Evolutionary conservation across 2,329 filamentous ascomycete species (phyloP), one percentile per base, ranked within the genome.

Genomic region (Diaporthe australafricana): DNA sequence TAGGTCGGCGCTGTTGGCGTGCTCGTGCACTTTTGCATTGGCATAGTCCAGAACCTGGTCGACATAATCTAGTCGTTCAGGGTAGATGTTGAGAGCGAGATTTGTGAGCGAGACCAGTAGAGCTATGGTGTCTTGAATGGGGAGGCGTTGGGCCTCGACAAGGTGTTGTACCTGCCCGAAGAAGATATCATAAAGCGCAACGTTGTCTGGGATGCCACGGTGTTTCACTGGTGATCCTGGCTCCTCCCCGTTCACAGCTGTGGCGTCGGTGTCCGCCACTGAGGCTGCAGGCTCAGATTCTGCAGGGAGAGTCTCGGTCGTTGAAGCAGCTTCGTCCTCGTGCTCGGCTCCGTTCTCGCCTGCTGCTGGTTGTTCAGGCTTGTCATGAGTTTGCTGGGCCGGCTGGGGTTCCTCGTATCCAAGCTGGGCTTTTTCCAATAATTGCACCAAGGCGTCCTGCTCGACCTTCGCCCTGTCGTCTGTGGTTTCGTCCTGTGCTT

Each of bases 121-220:
- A 12, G 95, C 96, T 77, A 98, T 96, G 22, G 94, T 97, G 80
- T 99, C 97, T 81, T 97, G 95, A 75, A 99, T 96, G 0, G 95
- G 93, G 67, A 99, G 87, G 76, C 94, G 92, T 79, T 98, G 94
- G 67, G 93, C 94, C 82, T 95, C 96, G 74, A 98, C 95, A 66
- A 99, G 86, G 78, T 96, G 95, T 79, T 97, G 93, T 74, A 98
- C 96, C 82, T 98, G 96, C 66, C 95, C 92, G 79, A 98, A 97
- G 87, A 98, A 99, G 72, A 98, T 94, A 82, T 98, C 95, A 81
- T 98, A 98, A 30, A 99, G 89, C 82, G 94, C 96, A 71, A 98
- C 91, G 77, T 94, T 92, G 67, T 91, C 88, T 0, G 92, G 92
- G 75, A 94, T 93, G 25, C 89, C 85, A 77, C 82, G 82, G 62